phyloP scores from a whole-genome alignment of 768 basidiomycete species.

The Glaciozyma antarctica region DNA sequence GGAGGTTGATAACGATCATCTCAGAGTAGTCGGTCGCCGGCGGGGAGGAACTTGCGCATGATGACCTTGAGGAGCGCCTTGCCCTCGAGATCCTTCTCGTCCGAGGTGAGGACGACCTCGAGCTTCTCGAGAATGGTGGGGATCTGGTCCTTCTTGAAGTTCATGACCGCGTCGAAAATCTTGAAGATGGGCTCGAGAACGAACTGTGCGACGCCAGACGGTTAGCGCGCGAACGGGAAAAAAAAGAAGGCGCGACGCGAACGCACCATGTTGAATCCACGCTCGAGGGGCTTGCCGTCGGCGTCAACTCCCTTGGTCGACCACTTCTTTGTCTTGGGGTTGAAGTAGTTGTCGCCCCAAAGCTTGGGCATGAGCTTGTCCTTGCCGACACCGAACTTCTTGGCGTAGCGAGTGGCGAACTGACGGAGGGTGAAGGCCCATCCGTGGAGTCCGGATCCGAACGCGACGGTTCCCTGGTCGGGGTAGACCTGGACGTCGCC shows the following conservation, averaged over 20 bases:
- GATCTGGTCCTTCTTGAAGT: constrained; percentile 91
- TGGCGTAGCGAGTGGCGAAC: constrained; percentile 86
- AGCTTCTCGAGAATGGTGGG: constrained; percentile 86
- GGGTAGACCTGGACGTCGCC: constrained; percentile 99
- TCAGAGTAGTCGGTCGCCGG: constrained; percentile 95
- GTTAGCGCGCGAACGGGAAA: not conserved
- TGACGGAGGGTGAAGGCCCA: constrained; percentile 99
- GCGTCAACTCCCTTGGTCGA: constrained; percentile 62
- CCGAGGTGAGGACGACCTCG: constrained; percentile 73
- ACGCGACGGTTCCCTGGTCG: constrained; percentile 94
- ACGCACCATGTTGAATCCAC: constrained; percentile 75
- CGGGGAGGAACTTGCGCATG: constrained; percentile 68
- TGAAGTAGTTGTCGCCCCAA: constrained; percentile 99
- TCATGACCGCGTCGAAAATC: constrained; percentile 97
- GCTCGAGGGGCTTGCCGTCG: constrained; percentile 86
- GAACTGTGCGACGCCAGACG: constrained; percentile 47
- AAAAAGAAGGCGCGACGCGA: not conserved
- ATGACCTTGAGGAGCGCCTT: constrained; percentile 92
- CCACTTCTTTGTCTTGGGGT: constrained; percentile 94
- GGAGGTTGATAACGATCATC: constrained; percentile 99
- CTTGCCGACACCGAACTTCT: constrained; percentile 98
- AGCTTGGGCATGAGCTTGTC: constrained; percentile 95
- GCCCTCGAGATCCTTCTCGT: constrained; percentile 88
- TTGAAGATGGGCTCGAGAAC: constrained; percentile 99
- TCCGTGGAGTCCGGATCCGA: constrained; percentile 98